These are phyloP conservation scores for Nicotiana rustica DNA, from an alignment of 305 asterid genomes.

Conservation along the genomic window DNA sequence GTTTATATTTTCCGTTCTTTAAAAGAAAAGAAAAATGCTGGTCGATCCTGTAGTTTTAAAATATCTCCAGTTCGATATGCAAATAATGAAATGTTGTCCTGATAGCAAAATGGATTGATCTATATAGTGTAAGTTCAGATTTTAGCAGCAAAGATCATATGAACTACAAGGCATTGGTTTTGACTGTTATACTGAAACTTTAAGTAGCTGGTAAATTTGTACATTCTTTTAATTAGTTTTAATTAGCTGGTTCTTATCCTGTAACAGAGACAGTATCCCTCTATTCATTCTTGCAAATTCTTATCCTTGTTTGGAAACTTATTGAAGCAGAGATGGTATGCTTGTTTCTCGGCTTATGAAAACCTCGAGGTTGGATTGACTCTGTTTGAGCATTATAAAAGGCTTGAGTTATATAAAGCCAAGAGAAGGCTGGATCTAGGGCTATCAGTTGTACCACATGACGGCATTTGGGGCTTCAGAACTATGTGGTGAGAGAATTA, in stretches of 20 bases:
- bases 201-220: background rate
- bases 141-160: constrained; percentile 20
- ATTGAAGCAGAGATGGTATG: background rate
- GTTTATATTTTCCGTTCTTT: background rate
- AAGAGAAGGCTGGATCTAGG: constrained; percentile 30
- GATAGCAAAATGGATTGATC: constrained; percentile 12
- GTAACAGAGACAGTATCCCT: background rate
- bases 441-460: background rate
- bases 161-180: background rate
- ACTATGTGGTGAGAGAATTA: background rate
- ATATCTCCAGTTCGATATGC: background rate
- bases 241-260: constrained; percentile 7
- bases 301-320: background rate
- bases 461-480: background rate
- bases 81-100: background rate
- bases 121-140: background rate
- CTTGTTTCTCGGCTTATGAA: background rate
- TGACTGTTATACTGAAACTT: constrained; percentile 2
- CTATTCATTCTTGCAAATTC: background rate
- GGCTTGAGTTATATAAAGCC: background rate
- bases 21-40: background rate
- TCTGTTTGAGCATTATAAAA: constrained; percentile 13
- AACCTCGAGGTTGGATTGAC: background rate
- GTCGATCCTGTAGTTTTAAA: background rate
- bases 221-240: background rate